Conservation (phyloP, 768 basidiomycete genomes). For the Tephrocybe sp. region DNA sequence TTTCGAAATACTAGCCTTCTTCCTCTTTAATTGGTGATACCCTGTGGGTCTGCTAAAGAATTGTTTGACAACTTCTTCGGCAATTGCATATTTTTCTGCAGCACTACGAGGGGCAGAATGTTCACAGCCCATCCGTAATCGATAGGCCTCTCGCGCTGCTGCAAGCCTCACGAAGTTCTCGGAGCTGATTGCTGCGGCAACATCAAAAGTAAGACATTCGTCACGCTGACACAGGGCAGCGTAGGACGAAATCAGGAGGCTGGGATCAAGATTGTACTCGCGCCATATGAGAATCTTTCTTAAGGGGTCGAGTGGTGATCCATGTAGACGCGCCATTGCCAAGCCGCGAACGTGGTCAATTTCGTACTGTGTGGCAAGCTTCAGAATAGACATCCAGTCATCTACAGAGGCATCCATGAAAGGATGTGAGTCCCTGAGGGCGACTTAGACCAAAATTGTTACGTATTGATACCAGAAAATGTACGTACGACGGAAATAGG, state of each 20-base stretch:
- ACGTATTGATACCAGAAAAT: no score
- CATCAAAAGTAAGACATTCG: conserved; percentile 31
- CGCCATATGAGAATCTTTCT: conserved; percentile 36
- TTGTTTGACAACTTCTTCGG: conserved; percentile 5
- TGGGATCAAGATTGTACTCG: conserved; percentile 31
- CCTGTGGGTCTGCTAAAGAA: neutral
- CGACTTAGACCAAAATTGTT: no score
- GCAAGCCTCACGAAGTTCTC: conserved; percentile 34
- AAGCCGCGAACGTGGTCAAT: conserved; percentile 26
- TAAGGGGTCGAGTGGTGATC: conserved; percentile 30
- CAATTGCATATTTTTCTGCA: conserved; percentile 5
- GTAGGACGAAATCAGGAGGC: conserved; percentile 28
- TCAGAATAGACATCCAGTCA: conserved; percentile 34
- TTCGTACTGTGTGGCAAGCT: conserved; percentile 32
- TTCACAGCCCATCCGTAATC: conserved; percentile 24
- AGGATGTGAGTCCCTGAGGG: conserved; percentile 14
- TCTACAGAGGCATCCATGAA: conserved; percentile 24
- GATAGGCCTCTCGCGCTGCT: conserved; percentile 30
- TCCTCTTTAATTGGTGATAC: neutral
- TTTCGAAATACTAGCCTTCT: neutral
- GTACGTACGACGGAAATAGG: conserved; percentile 49
- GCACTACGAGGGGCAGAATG: neutral
- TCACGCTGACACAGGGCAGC: conserved; percentile 28
- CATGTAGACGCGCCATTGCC: conserved; percentile 28
- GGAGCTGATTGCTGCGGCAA: conserved; percentile 31